Base-by-base conservation (phyloP, 371 early-diverging fungal genomes). In the Globomyces sp. region DNA sequence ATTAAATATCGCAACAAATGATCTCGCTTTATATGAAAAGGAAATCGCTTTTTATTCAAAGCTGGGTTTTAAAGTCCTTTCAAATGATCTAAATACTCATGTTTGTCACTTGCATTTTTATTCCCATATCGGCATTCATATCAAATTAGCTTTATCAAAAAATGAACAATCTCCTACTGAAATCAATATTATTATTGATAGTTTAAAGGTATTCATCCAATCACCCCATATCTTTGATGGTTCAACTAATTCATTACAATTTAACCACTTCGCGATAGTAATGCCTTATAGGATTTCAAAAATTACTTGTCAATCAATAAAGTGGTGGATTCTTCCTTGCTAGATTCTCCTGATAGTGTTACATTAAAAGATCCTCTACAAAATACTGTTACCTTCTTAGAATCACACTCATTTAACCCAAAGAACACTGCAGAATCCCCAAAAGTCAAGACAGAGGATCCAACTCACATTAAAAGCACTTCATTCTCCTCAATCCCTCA, bases 1-100 rank as follows among this genome's bases (percentile, higher is more conserved):
- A 34, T 34, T 44, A 6, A 58, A 41, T 4, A 44, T 58, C 3
- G 44, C 58, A 6, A 40, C 58, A 44, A 34, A 34, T 24, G 44
- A 58, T 8, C 58, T 48, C 46, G 52, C 46, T 44, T 41, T 50
- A 43, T 79, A 77, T 47, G 70, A 79, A 41, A 61, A 67, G 24
- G 75, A 85, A 0, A 58, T 84, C 8, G 68, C 67, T 1, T 89
- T 90, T 65, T 90, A 90, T 65, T 50, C 69, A 37, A 42, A 68
- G 13, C 67, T 90, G 50, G 90, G 89, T 10, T 86, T 88, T 64
- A 68, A 75, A 41, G 69, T 71, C 2, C 74, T 84, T 46, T 24
- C 24, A 24, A 24, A 24, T 24, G 63, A 63, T 24, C 49, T 55
- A 44, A 47, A 49, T 10, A 45, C 66, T 13, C 11, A 53, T 43